phyloP scores from a whole-genome alignment of 208 protist species.

The Leishmania lainsoni region DNA sequence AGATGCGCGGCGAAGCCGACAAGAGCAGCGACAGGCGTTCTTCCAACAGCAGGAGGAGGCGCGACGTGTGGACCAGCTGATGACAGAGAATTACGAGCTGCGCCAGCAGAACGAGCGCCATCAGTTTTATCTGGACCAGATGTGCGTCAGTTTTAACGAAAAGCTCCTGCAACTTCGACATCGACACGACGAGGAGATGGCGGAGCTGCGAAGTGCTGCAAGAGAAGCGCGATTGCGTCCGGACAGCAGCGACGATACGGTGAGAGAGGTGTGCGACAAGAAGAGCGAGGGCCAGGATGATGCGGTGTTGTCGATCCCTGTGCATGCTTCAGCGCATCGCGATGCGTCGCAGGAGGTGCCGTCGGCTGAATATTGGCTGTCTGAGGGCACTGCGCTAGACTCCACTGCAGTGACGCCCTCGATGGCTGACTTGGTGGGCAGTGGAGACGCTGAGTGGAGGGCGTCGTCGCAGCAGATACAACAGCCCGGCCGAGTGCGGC shows the following conservation, averaged over 20 bases:
- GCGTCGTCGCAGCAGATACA: neutral
- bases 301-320: neutral
- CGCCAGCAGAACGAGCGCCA: conserved; percentile 23
- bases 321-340: neutral
- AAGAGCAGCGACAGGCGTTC: conserved; percentile 31
- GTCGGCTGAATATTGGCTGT: neutral
- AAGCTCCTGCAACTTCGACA: conserved; percentile 25
- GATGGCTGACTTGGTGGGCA: neutral
- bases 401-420: neutral
- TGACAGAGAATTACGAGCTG: conserved; percentile 31
- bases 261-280: neutral
- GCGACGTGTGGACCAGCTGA: conserved; percentile 25
- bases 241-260: neutral
- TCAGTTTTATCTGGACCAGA: conserved; percentile 29
- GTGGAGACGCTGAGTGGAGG: neutral
- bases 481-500: neutral
- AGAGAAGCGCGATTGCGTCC: neutral
- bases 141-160: conserved; percentile 22
- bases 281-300: neutral
- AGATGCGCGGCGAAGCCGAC: conserved; percentile 29
- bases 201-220: conserved; percentile 7
- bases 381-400: neutral
- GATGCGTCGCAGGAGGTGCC: neutral
- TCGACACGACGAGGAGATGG: conserved; percentile 21
- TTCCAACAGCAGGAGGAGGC: conserved; percentile 36